Base-by-base conservation (phyloP, 176 grass and related monocot species). In the Neostapfia colusana region DNA sequence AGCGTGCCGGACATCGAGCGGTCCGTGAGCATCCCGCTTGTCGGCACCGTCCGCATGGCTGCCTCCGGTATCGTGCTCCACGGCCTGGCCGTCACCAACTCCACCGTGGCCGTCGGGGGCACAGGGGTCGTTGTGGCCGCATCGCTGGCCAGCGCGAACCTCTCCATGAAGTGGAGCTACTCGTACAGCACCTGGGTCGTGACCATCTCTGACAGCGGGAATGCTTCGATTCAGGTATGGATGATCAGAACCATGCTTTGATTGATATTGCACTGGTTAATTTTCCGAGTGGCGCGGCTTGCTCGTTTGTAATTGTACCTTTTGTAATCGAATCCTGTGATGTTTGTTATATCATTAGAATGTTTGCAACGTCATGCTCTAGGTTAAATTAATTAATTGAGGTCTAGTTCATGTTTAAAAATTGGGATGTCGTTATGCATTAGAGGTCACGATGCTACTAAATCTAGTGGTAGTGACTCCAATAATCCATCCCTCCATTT, bases 151-250 rank as follows among this genome's bases (percentile, higher is more conserved):
- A 93, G 70, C 21, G 95, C 81, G 38, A 89, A 85, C 62, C 75
- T 97, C 43, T 86, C 81, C 44, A 84, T 97, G 91, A 62, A 84
- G 79, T 97, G 95, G 95, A 87, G 63, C 1, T 97, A 93, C 84
- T 91, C 86, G 26, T 97, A 93, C 53, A 63, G 24, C 45, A 71
- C 82, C 27, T 97, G 86, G 89, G 4, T 97, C 55, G 46, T 97
- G 27, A 81, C 86, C 0, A 68, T 97, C 34, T 92, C 89, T 15
- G 95, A 97, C 45, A 53, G 86, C 8, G 95, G 95, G 36, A 88
- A 57, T 68, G 93, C 93, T 56, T 91, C 88, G 35, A 78, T 97
- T 89, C 78, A 89, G 93, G 93, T 97, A 89, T 15, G 41, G 7
- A 8, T 8, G 2, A 10, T 9, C 48, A 31, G 34, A 49, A 42